These are phyloP conservation scores for Viola odorata DNA, from an alignment of 345 rosid genomes.

Conservation along the genomic window DNA sequence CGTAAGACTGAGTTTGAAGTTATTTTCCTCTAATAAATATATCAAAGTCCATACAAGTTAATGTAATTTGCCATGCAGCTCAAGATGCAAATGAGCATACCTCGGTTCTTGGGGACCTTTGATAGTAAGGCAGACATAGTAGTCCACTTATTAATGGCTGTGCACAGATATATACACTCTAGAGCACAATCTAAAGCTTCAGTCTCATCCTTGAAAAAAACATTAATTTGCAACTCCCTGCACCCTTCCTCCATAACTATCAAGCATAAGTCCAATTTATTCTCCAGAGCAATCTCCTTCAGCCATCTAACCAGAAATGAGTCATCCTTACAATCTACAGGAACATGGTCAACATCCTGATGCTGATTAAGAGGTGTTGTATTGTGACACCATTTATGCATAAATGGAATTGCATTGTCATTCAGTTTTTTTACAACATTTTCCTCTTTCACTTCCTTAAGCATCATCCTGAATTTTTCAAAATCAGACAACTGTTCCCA, in stretches of 20 bases:
- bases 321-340: slow-evolving; percentile 32
- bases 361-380: slow-evolving; percentile 15
- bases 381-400: slow-evolving; percentile 41
- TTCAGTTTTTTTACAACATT: slow-evolving; percentile 53
- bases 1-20: no score
- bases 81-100: slow-evolving; percentile 26
- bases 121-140: slow-evolving; percentile 74
- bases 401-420: slow-evolving; percentile 71
- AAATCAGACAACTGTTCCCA: slow-evolving; percentile 86
- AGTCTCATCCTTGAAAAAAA: slow-evolving; percentile 62
- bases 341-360: slow-evolving; percentile 14
- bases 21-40: no score
- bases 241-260: slow-evolving; percentile 84
- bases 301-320: slow-evolving; percentile 89
- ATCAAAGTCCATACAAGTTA: no score
- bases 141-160: slow-evolving; percentile 74
- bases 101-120: slow-evolving; percentile 71
- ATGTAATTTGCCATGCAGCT: no score
- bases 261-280: slow-evolving; percentile 68
- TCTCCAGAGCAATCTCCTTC: slow-evolving; percentile 67
- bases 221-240: slow-evolving; percentile 38
- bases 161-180: slow-evolving; percentile 72
- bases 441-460: slow-evolving; percentile 59
- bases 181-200: slow-evolving; percentile 79
- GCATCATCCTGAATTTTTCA: slow-evolving; percentile 75